Evolutionary conservation across 2,329 filamentous ascomycete species (phyloP), one percentile per base, ranked within the genome.

Genomic region (Chaetomium olivaceum): DNA sequence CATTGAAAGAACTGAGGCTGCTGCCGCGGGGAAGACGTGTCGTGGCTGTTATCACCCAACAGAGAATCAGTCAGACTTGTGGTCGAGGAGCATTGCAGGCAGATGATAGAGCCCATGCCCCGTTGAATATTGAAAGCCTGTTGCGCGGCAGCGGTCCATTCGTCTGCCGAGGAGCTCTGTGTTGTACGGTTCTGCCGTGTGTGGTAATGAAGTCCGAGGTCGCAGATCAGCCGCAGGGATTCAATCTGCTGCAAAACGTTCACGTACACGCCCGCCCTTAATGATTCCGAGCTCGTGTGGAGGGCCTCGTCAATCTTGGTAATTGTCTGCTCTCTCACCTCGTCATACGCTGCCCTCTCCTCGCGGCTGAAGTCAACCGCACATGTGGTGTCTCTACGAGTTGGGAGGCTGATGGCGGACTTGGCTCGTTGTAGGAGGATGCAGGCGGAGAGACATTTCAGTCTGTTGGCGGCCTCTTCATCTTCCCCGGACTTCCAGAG

Each of bases 161-260:
- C 36, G 1, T 51, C 25, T 4, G 52, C 52, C 31, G 23, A 19
- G 27, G 23, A 7, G 5, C 19, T 27, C 1, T 51, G 27, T 54
- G 43, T 21, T 33, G 29, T 23, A 36, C 19, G 1, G 29, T 71
- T 69, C 11, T 78, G 73, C n/a, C 77, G 71, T 4, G 62, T 61
- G 3, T 73, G 70, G 31, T 81, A 82, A n/a, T 75, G 70, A 0
- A 80, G 59, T 0, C 83, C 82, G 0, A 83, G 70, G 54, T 83
- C 79, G 43, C 82, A 84, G 3, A 83, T 72, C 19, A 82, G 71
- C 1, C 82, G 73, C 63, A 84, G 70, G 0, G 75, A 72, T 31
- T 84, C 79, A 33, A 85, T 81, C 51, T 77, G 75, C 64, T 81
- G 78, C 1, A 84, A 67, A 0, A 79, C 77, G 52, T 81, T 83